Evolutionary conservation across 768 basidiomycete genomes (phyloP).

Genomic region (Chalciporus chontae): DNA sequence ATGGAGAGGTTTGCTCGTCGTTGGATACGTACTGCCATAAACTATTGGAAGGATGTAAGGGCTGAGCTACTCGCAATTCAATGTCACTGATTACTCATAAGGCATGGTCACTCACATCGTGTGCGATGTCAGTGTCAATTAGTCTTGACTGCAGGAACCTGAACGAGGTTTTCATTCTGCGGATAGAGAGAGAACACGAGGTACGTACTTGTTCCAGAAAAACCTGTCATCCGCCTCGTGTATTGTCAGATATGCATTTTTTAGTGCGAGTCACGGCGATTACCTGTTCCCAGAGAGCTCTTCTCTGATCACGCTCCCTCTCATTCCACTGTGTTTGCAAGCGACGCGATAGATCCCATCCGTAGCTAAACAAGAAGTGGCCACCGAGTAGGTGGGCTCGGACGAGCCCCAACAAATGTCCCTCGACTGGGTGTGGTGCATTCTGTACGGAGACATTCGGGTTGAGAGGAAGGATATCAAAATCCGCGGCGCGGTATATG

Average conservation of each 20-base stretch:
- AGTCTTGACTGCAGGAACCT: constrained; percentile 59
- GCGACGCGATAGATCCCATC: constrained; percentile 83
- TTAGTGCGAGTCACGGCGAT: constrained; percentile 22
- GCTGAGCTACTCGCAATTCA: constrained; percentile 54
- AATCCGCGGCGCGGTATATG: constrained; percentile 86
- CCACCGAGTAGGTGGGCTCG: constrained; percentile 78
- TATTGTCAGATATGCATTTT: constrained; percentile 9
- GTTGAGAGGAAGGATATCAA: constrained; percentile 85
- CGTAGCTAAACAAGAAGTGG: constrained; percentile 88
- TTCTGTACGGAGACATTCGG: constrained; percentile 61
- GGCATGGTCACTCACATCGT: constrained; percentile 54
- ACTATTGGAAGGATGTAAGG: constrained; percentile 89
- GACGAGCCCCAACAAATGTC: constrained; percentile 81
- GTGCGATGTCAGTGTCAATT: constrained; percentile 52
- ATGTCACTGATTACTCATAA: constrained; percentile 7
- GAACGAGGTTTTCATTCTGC: constrained; percentile 5
- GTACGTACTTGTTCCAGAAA: constrained; percentile 84
- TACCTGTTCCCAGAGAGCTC: constrained; percentile 76
- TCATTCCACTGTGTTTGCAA: constrained; percentile 78
- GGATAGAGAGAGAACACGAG: background rate
- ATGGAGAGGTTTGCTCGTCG: background rate
- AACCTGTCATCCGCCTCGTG: constrained; percentile 88
- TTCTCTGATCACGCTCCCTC: constrained; percentile 47
- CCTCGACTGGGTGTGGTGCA: constrained; percentile 82
- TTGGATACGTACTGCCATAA: constrained; percentile 78